These are phyloP conservation scores for Raffaelea ambrosiae DNA, from an alignment of 2,329 filamentous ascomycete species.

Conservation along the genomic window DNA sequence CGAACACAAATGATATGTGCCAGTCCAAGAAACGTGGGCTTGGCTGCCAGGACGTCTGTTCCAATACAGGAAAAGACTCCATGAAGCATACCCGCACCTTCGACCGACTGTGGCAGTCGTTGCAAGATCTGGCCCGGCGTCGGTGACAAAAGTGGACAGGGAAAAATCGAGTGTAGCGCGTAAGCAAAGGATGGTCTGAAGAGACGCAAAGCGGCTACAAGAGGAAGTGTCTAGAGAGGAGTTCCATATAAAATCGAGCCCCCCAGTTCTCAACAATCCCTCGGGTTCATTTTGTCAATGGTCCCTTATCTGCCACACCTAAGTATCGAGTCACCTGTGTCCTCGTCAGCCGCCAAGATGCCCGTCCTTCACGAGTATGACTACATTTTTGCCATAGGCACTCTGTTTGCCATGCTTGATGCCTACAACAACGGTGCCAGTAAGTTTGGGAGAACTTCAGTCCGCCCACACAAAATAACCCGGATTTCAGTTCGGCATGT, in stretches of 20 bases:
- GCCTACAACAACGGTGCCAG: slow-evolving; percentile 74
- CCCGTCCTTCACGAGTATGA: slow-evolving; percentile 47
- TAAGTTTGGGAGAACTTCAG: slow-evolving; percentile 25
- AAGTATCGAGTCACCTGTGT: too few relatives aligned
- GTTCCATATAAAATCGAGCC: too few relatives aligned
- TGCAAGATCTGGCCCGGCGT: not conserved
- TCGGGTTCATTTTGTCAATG: too few relatives aligned
- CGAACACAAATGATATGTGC: not conserved
- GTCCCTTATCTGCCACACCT: too few relatives aligned
- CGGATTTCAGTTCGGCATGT: too few relatives aligned
- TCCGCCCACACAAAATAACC: too few relatives aligned
- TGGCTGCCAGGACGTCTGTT: not conserved
- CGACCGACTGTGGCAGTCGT: not conserved
- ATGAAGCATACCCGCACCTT: not conserved
- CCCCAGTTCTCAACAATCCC: too few relatives aligned
- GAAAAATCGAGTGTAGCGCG: not conserved
- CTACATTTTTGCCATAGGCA: slow-evolving; percentile 69
- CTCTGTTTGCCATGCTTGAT: slow-evolving; percentile 66
- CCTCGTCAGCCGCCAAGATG: not conserved
- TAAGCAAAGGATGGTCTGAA: too few relatives aligned
- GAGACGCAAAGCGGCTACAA: too few relatives aligned
- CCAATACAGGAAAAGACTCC: not conserved
- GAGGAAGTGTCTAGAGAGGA: too few relatives aligned
- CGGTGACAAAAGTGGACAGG: not conserved
- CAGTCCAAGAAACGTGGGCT: not conserved